These are phyloP conservation scores for Metschnikowia similis DNA, from an alignment of 805 yeast genomes.

Conservation along the genomic window DNA sequence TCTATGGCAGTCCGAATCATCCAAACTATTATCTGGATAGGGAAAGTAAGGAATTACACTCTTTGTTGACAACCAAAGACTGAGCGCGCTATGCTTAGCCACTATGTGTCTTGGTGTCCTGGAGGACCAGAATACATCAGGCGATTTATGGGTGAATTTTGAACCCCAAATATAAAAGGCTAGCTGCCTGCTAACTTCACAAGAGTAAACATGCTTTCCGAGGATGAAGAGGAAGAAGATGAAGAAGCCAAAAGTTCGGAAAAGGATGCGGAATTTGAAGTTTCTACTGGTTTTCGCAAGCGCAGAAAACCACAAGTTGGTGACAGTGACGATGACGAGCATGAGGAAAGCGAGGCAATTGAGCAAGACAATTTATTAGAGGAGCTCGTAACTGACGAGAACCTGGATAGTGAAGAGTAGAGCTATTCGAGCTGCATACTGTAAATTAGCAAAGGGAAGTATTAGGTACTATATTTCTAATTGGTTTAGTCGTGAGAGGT, in stretches of 20 bases:
- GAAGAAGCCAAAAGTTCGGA: constrained; percentile 2
- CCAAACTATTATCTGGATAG: no score
- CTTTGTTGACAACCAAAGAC: no score
- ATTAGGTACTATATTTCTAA: background rate
- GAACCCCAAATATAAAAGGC: no score
- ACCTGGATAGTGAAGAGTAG: background rate
- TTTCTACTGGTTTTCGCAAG: background rate
- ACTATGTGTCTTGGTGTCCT: no score
- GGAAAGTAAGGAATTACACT: no score
- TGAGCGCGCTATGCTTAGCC: no score
- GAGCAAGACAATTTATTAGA: constrained; percentile 5
- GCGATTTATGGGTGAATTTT: no score
- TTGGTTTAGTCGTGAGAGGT: background rate
- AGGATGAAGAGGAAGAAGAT: background rate
- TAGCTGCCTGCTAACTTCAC: no score
- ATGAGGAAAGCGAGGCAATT: constrained; percentile 11
- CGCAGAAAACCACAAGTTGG: constrained; percentile 3
- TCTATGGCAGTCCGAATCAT: no score
- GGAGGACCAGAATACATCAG: no score
- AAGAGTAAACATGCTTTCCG: constrained; percentile 4
- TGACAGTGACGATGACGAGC: constrained; percentile 15
- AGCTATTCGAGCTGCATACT: background rate
- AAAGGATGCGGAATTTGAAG: constrained; percentile 10
- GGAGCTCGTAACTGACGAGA: background rate
- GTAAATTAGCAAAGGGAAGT: background rate